Conservation (phyloP, 495 filamentous ascomycete genomes). For the Amniculicola lignicola region DNA sequence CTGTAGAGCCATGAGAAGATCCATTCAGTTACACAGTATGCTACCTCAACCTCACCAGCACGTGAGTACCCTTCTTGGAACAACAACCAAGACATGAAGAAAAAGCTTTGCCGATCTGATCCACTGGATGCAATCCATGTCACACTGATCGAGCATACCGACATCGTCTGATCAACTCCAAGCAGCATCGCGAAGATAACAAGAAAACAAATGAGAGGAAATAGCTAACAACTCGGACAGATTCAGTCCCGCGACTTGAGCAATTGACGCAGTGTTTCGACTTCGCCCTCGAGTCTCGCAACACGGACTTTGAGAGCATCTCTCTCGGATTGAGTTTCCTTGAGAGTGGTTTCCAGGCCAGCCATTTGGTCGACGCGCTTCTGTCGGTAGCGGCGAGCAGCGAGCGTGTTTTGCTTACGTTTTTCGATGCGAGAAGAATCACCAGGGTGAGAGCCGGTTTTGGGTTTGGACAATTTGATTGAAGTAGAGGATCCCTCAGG, state of each 20-base stretch:
- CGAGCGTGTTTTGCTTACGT: constrained; percentile 38
- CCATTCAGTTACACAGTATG: too few relatives aligned
- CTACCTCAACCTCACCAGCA: too few relatives aligned
- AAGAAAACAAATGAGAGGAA: not conserved
- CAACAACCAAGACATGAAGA: too few relatives aligned
- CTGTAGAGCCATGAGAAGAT: too few relatives aligned
- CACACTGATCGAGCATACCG: constrained; percentile 20
- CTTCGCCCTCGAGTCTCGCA: constrained; percentile 32
- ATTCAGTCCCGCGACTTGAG: constrained; percentile 7
- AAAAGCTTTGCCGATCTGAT: constrained; percentile 30
- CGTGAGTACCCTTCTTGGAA: too few relatives aligned
- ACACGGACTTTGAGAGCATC: constrained; percentile 28
- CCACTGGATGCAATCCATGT: too few relatives aligned
- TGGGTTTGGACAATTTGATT: constrained; percentile 21
- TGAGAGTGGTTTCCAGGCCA: constrained; percentile 37
- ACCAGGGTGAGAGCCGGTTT: not conserved
- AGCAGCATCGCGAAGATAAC: not conserved
- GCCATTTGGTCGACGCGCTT: constrained; percentile 40
- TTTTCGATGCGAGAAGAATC: constrained; percentile 32
- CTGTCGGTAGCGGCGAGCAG: constrained; percentile 42
- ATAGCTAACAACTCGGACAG: not conserved
- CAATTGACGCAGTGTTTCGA: constrained; percentile 27
- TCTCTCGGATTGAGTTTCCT: constrained; percentile 27
- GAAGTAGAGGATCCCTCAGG: constrained; percentile 12
- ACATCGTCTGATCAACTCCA: constrained; percentile 28